Conservation (phyloP, 2,329 filamentous ascomycete genomes). For the Cladophialophora exuberans region DNA sequence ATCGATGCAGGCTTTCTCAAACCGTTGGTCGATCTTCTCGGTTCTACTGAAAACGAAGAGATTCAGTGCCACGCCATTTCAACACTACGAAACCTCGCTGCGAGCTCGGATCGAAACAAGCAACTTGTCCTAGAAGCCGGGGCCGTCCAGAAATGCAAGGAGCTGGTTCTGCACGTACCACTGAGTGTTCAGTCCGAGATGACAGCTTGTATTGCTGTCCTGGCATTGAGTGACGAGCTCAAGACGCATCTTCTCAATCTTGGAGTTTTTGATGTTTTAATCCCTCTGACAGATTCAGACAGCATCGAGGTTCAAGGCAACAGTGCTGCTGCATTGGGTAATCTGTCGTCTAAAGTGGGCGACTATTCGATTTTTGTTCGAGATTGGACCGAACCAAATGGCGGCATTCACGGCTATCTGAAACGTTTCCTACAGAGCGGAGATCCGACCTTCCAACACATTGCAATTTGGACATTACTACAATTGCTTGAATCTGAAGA, state of each 20-base stretch:
- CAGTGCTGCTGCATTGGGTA: slow-evolving; percentile 92
- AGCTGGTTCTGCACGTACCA: slow-evolving; percentile 89
- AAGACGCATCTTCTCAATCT: slow-evolving; percentile 89
- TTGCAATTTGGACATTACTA: slow-evolving; percentile 96
- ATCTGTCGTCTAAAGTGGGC: slow-evolving; percentile 95
- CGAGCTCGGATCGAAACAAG: slow-evolving; percentile 97
- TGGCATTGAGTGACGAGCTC: slow-evolving; percentile 92
- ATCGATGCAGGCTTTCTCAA: slow-evolving; percentile 97
- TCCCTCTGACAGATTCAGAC: slow-evolving; percentile 89
- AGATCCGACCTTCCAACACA: slow-evolving; percentile 97
- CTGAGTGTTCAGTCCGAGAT: slow-evolving; percentile 97
- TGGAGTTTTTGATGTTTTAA: slow-evolving; percentile 94
- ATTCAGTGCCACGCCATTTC: slow-evolving; percentile 99
- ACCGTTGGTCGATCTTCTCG: slow-evolving; percentile 88
- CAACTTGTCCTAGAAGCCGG: slow-evolving; percentile 95
- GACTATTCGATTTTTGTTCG: slow-evolving; percentile 96
- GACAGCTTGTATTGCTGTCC: slow-evolving; percentile 97
- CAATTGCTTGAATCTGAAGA: slow-evolving; percentile 96
- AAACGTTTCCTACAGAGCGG: slow-evolving; percentile 90
- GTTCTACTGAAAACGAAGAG: slow-evolving; percentile 96
- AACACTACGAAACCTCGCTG: slow-evolving; percentile 90
- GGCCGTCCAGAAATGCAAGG: slow-evolving; percentile 97
- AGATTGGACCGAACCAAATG: slow-evolving; percentile 89
- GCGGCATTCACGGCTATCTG: slow-evolving; percentile 93
- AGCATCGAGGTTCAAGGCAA: slow-evolving; percentile 99